Percentiles rank a stretch among this genome's conserved stretches.
Evolutionary conservation across 2,329 filamentous ascomycete species (phyloP).

Genomic region (Neonectria punicea): DNA sequence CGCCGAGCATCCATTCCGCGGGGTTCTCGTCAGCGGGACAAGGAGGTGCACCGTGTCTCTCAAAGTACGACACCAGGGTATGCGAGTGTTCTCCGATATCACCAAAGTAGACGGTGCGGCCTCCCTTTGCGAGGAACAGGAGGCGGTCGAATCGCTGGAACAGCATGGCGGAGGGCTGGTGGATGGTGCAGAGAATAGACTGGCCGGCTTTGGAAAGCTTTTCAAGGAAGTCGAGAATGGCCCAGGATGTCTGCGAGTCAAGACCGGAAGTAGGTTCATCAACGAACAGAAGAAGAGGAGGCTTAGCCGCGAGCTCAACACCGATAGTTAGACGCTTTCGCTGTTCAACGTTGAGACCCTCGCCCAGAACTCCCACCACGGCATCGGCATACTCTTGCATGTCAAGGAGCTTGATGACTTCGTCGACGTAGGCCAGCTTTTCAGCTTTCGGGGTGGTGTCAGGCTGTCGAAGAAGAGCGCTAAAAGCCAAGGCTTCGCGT

Average conservation of each 20-base stretch:
- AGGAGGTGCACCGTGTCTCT: constrained; percentile 30
- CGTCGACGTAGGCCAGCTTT: constrained; percentile 63
- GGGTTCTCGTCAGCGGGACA: constrained; percentile 39
- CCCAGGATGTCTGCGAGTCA: constrained; percentile 72
- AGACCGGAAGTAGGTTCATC: constrained; percentile 67
- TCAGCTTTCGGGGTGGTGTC: constrained; percentile 55
- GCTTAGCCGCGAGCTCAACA: constrained; percentile 57
- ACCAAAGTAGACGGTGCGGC: constrained; percentile 41
- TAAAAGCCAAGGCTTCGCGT: constrained; percentile 53
- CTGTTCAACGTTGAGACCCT: constrained; percentile 61
- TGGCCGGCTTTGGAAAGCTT: constrained; percentile 67
- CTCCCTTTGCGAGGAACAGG: constrained; percentile 54
- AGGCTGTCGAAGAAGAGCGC: constrained; percentile 58
- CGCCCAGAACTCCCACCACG: constrained; percentile 58
- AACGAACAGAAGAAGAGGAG: constrained; percentile 61
- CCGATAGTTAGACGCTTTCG: constrained; percentile 63
- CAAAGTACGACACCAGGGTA: constrained; percentile 35
- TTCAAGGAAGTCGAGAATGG: constrained; percentile 76
- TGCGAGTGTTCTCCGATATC: constrained; percentile 42
- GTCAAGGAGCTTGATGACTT: constrained; percentile 64
- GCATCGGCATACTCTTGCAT: constrained; percentile 67
- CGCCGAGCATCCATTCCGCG: constrained; percentile 43
- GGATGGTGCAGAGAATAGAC: constrained; percentile 63
- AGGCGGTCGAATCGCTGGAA: constrained; percentile 64
- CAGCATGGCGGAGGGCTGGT: constrained; percentile 56